Percentiles rank a stretch among this genome's conserved stretches.
Conservation (phyloP, 345 rosid species). For the Aquilaria yunnanensis region DNA sequence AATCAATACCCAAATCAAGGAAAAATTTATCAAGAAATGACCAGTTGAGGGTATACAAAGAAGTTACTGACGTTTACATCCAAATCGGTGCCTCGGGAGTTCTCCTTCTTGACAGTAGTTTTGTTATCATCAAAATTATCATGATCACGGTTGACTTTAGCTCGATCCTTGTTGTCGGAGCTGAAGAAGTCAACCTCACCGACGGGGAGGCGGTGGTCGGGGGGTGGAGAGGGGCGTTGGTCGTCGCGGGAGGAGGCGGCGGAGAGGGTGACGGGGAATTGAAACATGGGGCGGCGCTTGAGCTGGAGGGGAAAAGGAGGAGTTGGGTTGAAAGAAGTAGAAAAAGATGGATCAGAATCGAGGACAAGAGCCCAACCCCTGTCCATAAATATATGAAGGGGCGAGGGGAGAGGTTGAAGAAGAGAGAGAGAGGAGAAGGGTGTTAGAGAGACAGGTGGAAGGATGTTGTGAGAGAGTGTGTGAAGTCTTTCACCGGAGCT, state of each 20-base stretch:
- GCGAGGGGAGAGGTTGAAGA: constrained; percentile 9
- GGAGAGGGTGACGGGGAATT: constrained; percentile 35
- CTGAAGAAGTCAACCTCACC: constrained; percentile 78
- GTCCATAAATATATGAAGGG: constrained; percentile 31
- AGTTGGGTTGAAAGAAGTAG: too few species aligned
- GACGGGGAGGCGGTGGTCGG: constrained; percentile 26
- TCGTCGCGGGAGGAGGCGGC: constrained; percentile 25
- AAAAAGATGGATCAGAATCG: constrained; percentile 38
- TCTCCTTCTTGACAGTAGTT: constrained; percentile 38
- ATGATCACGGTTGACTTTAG: constrained; percentile 3
- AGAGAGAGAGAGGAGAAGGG: neutral
- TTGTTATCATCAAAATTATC: constrained; percentile 6
- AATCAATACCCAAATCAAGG: neutral
- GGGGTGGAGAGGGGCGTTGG: constrained; percentile 15
- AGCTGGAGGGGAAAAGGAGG: too few species aligned
- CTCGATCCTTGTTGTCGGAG: constrained; percentile 33
- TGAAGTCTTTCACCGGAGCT: constrained; percentile 74
- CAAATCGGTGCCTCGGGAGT: constrained; percentile 15
- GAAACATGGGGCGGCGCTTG: constrained; percentile 22
- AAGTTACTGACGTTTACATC: constrained; percentile 53
- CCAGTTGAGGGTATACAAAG: neutral
- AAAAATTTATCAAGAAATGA: too few species aligned
- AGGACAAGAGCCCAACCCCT: constrained; percentile 82
- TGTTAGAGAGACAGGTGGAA: constrained; percentile 11
- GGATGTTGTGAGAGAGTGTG: constrained; percentile 22